These are phyloP conservation scores for Bipolaris bicolor DNA, from an alignment of 2,329 filamentous ascomycete species.

Conservation along the genomic window DNA sequence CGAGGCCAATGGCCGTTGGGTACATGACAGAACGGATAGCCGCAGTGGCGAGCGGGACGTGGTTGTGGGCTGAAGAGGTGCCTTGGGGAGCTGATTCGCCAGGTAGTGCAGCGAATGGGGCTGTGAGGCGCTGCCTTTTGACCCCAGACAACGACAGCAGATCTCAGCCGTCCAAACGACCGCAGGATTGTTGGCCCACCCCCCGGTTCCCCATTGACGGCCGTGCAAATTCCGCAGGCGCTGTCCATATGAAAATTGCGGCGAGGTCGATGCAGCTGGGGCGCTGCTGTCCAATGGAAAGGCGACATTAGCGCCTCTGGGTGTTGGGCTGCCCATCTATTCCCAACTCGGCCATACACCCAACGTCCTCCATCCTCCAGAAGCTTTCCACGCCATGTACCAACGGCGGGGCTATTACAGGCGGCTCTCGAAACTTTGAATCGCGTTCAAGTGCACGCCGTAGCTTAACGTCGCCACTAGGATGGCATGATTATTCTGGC, in stretches of 20 bases:
- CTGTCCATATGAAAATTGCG: slow-evolving; percentile 24
- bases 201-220: slow-evolving; percentile 16
- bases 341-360: slow-evolving; percentile 11
- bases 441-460: slow-evolving; percentile 26
- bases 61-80: slow-evolving; percentile 8
- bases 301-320: slow-evolving; percentile 21
- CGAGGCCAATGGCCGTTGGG: neutral
- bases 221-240: slow-evolving; percentile 18
- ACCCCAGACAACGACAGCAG: slow-evolving; percentile 9
- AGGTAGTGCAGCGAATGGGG: slow-evolving; percentile 12
- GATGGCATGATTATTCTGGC: slow-evolving; percentile 10
- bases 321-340: slow-evolving; percentile 18
- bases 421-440: slow-evolving; percentile 24
- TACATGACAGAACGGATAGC: slow-evolving; percentile 7
- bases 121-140: slow-evolving; percentile 7
- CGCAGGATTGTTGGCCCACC: slow-evolving; percentile 14
- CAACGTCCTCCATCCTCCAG: slow-evolving; percentile 17
- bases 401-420: slow-evolving; percentile 19
- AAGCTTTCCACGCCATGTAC: slow-evolving; percentile 27
- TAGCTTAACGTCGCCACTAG: slow-evolving; percentile 26
- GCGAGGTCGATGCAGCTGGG: slow-evolving; percentile 21
- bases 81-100: slow-evolving; percentile 17
- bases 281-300: slow-evolving; percentile 19
- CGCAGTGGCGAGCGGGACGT: slow-evolving; percentile 11
- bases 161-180: slow-evolving; percentile 13